Base-by-base conservation (phyloP, 2,329 filamentous ascomycete species). In the Hymenoscyphus occultus region DNA sequence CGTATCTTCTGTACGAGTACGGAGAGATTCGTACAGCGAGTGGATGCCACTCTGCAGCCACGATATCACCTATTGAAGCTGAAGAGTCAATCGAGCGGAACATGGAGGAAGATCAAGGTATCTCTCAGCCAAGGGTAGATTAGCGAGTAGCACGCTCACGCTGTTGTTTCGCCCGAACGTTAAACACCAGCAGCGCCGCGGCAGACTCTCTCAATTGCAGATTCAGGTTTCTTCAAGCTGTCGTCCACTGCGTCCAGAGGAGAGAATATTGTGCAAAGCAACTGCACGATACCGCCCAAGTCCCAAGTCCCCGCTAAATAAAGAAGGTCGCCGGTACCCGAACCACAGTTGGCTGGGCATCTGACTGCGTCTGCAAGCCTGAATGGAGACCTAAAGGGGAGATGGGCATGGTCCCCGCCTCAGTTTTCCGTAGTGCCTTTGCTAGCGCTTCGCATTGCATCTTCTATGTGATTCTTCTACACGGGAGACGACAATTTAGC, bases 61-160 rank as follows among this genome's bases (percentile, higher is more conserved):
- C 19, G 19, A n/a, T 4, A 19, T 19, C 45, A n/a, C 45, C 64
- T 39, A 61, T 31, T 2, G 67, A 72, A 61, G 65, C 71, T 2
- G 76, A 0, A 76, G 80, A 0, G 90, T 84, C 60, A 77, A 89
- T 76, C 79, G 82, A 0, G 89, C 90, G 14, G 90, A 92, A 77
- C 79, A 92, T 1, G 90, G 91, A 81, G 81, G 93, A 59, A 86
- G 87, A 66, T 35, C 35, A 35, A 35, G 1, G 35, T 35, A 81
- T 51, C 40, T 82, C 83, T 0, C 86, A 87, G 70, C 71, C 40
- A 45, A 45, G 40, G 40, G 14, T 45, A 45, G 40, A 35, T 6
- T 35, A 35, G 35, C n/a, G 40, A 35, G 35, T 35, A 35, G 35
- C n/a, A 16, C 40, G 40, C 40, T 45, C n/a, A 16, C 40, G 16